Evolutionary conservation across 2,329 filamentous ascomycete species (phyloP).

Genomic region (Ophiostoma sp.): DNA sequence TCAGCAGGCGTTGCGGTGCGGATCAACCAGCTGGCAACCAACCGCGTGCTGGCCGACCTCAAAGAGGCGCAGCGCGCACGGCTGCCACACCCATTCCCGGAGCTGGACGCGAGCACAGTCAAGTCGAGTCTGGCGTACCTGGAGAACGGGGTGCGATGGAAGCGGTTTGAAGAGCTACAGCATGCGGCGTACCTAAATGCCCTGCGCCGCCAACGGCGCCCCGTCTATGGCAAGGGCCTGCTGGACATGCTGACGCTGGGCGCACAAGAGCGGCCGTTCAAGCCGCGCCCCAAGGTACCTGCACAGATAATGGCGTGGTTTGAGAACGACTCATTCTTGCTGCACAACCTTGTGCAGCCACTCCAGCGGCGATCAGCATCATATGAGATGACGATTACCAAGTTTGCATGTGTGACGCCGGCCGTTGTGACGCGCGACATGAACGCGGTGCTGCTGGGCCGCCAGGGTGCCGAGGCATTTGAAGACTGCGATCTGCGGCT

Average conservation of each 20-base stretch:
- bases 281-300: slow-evolving; percentile 55
- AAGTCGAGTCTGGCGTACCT: slow-evolving; percentile 66
- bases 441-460: slow-evolving; percentile 60
- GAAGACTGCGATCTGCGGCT: slow-evolving; percentile 52
- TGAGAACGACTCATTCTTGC: slow-evolving; percentile 58
- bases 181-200: slow-evolving; percentile 76
- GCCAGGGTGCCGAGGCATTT: slow-evolving; percentile 52
- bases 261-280: slow-evolving; percentile 52
- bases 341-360: slow-evolving; percentile 66
- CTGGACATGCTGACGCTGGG: slow-evolving; percentile 67
- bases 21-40: slow-evolving; percentile 63
- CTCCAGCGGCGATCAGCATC: slow-evolving; percentile 65
- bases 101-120: slow-evolving; percentile 56
- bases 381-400: slow-evolving; percentile 70
- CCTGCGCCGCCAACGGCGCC: slow-evolving; percentile 70
- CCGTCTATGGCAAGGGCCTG: slow-evolving; percentile 75
- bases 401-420: slow-evolving; percentile 90
- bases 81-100: slow-evolving; percentile 50
- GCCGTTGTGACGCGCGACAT: slow-evolving; percentile 78
- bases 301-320: slow-evolving; percentile 67
- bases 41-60: slow-evolving; percentile 62
- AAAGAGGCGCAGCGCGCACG: slow-evolving; percentile 63
- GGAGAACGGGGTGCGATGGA: slow-evolving; percentile 64
- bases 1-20: slow-evolving; percentile 49
- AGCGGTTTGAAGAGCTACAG: slow-evolving; percentile 70